These are phyloP conservation scores for Euclidium syriacum DNA, from an alignment of 345 rosid genomes.

Conservation along the genomic window DNA sequence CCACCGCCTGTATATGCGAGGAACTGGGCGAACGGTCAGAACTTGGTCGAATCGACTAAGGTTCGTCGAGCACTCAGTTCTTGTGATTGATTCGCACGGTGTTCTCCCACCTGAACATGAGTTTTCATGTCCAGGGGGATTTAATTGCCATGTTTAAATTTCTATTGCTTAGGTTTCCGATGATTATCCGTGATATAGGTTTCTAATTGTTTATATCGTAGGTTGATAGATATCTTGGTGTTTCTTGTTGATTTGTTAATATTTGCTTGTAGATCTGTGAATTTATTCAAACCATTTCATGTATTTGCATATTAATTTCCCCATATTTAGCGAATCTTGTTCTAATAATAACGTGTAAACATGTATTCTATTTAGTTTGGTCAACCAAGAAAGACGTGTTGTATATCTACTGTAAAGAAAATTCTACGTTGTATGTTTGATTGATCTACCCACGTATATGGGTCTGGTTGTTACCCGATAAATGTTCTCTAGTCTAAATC, in stretches of 20 bases:
- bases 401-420: background rate
- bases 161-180: background rate
- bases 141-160: background rate
- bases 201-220: background rate
- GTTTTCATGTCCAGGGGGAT: conserved; percentile 2
- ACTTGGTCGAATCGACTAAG: conserved; percentile 57
- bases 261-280: conserved; percentile 1
- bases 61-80: conserved; percentile 50
- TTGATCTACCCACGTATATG: conserved; percentile 9
- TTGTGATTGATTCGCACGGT: conserved; percentile 25
- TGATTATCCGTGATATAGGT: background rate
- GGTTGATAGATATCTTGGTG: background rate
- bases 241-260: background rate
- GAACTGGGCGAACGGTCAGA: conserved; percentile 41
- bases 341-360: background rate
- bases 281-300: background rate
- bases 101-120: conserved; percentile 1
- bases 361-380: conserved; percentile 1
- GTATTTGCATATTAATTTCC: no score
- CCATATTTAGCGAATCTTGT: background rate
- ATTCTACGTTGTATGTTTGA: background rate
- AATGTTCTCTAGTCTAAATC: conserved; percentile 27
- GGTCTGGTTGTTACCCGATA: conserved; percentile 11
- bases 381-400: conserved; percentile 20
- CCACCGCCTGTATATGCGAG: conserved; percentile 40